Evolutionary conservation across 140 eudicot species (phyloP).

Genomic region (Ambrosia hybrid): DNA sequence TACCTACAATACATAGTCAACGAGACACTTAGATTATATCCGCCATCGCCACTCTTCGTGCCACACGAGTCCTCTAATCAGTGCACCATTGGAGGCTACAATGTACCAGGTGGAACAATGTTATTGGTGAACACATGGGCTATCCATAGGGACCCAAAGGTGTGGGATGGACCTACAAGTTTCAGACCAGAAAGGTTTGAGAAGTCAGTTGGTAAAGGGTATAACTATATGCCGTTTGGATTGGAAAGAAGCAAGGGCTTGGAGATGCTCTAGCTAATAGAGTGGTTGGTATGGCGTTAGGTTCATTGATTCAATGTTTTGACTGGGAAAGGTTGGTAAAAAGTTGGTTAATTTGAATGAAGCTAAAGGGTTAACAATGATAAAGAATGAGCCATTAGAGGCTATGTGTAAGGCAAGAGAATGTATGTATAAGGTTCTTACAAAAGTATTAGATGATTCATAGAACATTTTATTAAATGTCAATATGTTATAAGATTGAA

Average conservation of each 20-base stretch:
- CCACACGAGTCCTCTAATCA: slow-evolving; percentile 40
- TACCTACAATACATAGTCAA: slow-evolving; percentile 43
- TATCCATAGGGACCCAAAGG: slow-evolving; percentile 42
- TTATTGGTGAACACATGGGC: slow-evolving; percentile 46
- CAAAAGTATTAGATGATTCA: slow-evolving; percentile 23
- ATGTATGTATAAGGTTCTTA: slow-evolving; percentile 31
- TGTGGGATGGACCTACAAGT: slow-evolving; percentile 43
- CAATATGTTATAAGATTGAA: neutral
- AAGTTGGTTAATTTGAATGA: slow-evolving; percentile 42
- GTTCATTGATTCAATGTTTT: slow-evolving; percentile 47
- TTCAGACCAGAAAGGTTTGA: slow-evolving; percentile 42
- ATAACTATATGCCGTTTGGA: slow-evolving; percentile 45
- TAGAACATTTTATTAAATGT: neutral
- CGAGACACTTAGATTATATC: slow-evolving; percentile 46
- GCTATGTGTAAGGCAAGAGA: slow-evolving; percentile 48
- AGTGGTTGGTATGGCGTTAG: slow-evolving; percentile 42
- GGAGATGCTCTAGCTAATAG: slow-evolving; percentile 49
- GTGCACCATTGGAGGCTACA: slow-evolving; percentile 38
- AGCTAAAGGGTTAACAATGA: slow-evolving; percentile 40
- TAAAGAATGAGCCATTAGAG: slow-evolving; percentile 47
- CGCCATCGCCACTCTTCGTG: slow-evolving; percentile 40
- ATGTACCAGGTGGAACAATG: slow-evolving; percentile 40
- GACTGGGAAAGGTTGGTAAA: slow-evolving; percentile 43
- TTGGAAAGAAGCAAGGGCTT: slow-evolving; percentile 47
- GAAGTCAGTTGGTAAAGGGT: slow-evolving; percentile 28